Evolutionary conservation across 768 basidiomycete species (phyloP), one percentile per base, ranked within the genome.

Genomic region (Tylopilus rubrobrunneus): DNA sequence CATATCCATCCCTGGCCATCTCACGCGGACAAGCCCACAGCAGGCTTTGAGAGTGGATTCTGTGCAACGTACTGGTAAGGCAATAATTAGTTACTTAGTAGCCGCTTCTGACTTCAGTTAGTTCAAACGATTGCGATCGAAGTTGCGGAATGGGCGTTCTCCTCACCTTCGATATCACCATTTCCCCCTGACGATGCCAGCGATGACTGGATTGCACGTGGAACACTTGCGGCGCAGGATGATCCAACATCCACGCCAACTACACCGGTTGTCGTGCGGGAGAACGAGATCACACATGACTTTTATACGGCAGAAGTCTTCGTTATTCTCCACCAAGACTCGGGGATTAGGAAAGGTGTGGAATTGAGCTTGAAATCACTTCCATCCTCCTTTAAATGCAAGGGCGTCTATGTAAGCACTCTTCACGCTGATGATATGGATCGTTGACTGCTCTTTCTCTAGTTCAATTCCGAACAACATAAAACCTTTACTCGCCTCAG

Each of bases 51-150:
- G 19, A 2, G 39, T 60, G n/a, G 19, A 61, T 33, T 51, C 53
- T 3, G 29, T 60, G 42, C 17, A 56, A 7, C 58, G 29, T 25
- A 46, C 29, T 23, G 59, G 58, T 59, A 31, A 55, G 49, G 3
- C 1, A 5, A 15, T n/a, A 11, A 8, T 44, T 19, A 5, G 23
- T 41, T 27, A 5, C 17, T 4, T 15, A 15, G 4, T 10, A 11
- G 11, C 14, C 17, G 33, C 15, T 6, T 48, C 58, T 59, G 25
- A 59, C 47, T 1, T 23, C 15, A 11, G 7, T 7, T 33, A 59
- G 58, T 36, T 37, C 58, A 60, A 46, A 48, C n/a, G 40, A 55
- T 59, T 19, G 19, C n/a, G 25, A 48, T 60, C 7, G 49, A 60
- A 4, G 47, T 23, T 8, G 27, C 42, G 27, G 50, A 45, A 21